Conservation (phyloP, 192 early-diverging fungal genomes). For the Phlyctochytrium arcticum region DNA sequence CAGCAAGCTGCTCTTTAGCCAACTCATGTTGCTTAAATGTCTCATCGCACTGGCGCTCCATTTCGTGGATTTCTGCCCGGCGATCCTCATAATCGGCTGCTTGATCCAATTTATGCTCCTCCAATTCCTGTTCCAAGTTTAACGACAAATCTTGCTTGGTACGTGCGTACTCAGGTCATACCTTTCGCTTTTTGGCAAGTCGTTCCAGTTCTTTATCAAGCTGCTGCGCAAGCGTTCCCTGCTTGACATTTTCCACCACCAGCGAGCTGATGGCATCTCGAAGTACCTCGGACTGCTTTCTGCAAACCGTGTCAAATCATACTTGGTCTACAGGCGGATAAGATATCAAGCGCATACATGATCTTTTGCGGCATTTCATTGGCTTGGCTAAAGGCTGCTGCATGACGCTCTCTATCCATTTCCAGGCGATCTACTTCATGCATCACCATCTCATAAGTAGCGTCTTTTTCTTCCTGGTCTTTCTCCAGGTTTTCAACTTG, state of each 20-base stretch:
- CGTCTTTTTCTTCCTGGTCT: conserved; percentile 62
- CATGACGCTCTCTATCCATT: conserved; percentile 52
- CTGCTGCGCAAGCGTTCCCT: conserved; percentile 42
- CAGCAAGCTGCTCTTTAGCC: conserved; percentile 55
- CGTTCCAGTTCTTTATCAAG: conserved; percentile 56
- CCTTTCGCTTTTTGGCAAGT: conserved; percentile 44
- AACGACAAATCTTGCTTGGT: not conserved
- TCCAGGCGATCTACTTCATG: conserved; percentile 56
- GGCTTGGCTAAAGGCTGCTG: conserved; percentile 44
- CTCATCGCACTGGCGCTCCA: conserved; percentile 56
- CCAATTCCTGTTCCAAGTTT: conserved; percentile 34
- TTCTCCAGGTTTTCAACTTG: conserved; percentile 64
- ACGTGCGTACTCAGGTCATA: conserved; percentile 7
- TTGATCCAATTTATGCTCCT: conserved; percentile 50
- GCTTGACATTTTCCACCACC: conserved; percentile 55
- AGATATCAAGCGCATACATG: conserved; percentile 35
- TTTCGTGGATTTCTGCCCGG: conserved; percentile 49
- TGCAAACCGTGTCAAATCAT: conserved; percentile 11
- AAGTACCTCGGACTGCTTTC: conserved; percentile 57
- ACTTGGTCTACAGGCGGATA: not conserved
- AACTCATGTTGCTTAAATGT: conserved; percentile 62
- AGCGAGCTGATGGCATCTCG: conserved; percentile 53
- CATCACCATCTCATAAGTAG: conserved; percentile 45
- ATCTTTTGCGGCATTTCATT: conserved; percentile 61
- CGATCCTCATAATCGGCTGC: conserved; percentile 52